Percentiles rank a stretch among this genome's conserved stretches.
phyloP scores from a whole-genome alignment of 495 filamentous ascomycete species.

The Pyronema domesticum region DNA sequence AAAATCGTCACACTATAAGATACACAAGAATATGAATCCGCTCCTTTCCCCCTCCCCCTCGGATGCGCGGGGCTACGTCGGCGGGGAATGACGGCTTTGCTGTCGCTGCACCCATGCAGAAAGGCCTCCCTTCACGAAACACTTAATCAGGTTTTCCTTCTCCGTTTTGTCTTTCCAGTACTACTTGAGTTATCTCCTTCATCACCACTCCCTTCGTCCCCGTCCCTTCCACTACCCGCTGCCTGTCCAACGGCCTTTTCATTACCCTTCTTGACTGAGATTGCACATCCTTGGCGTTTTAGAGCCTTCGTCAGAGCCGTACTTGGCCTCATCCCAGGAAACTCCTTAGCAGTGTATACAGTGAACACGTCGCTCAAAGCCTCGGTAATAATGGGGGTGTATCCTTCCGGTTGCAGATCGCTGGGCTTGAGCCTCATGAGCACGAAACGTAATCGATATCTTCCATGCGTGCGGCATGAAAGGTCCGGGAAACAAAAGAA shows the following conservation, averaged over 20 bases:
- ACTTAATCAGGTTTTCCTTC: constrained; percentile 10
- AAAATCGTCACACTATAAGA: not conserved
- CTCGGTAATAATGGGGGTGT: constrained; percentile 24
- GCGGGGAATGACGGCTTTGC: not conserved
- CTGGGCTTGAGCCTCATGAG: constrained; percentile 58
- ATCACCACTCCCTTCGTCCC: constrained; percentile 28
- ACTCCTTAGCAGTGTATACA: constrained; percentile 92
- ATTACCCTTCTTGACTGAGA: constrained; percentile 70
- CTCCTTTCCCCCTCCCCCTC: not conserved
- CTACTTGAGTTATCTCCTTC: constrained; percentile 27
- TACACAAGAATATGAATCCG: not conserved
- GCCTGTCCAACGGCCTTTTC: constrained; percentile 31
- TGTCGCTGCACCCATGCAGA: not conserved
- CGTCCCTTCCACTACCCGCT: constrained; percentile 27
- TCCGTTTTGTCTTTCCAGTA: constrained; percentile 18
- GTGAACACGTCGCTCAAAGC: constrained; percentile 62
- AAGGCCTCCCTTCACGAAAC: not conserved
- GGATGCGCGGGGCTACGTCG: not conserved
- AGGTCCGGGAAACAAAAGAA: constrained; percentile 96
- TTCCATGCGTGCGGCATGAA: constrained; percentile 71
- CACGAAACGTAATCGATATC: constrained; percentile 69
- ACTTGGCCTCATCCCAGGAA: constrained; percentile 75
- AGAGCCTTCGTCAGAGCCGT: constrained; percentile 49
- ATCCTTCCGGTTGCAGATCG: constrained; percentile 21
- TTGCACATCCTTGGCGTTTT: constrained; percentile 57